These are phyloP conservation scores for Eucalyptus tenuipes DNA, from an alignment of 345 rosid genomes.

Conservation along the genomic window DNA sequence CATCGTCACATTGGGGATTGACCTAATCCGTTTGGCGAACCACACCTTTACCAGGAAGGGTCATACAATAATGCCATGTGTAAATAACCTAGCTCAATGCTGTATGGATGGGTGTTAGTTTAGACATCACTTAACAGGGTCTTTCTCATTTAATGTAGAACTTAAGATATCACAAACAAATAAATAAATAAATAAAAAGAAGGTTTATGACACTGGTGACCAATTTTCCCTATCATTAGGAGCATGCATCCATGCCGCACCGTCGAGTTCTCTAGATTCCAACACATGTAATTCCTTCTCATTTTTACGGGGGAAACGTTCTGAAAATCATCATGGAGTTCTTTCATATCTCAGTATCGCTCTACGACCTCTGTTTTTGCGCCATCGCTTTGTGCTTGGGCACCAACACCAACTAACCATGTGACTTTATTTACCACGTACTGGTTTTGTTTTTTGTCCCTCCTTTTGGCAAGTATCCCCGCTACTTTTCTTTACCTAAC, in stretches of 20 bases:
- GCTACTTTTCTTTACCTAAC: background rate
- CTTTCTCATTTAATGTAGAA: background rate
- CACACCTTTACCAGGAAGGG: background rate
- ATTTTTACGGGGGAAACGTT: background rate
- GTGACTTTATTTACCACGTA: background rate
- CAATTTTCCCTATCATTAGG: background rate
- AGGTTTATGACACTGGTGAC: background rate
- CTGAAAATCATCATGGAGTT: background rate
- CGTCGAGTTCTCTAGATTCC: background rate
- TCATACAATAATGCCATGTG: background rate
- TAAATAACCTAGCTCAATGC: background rate
- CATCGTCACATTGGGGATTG: background rate
- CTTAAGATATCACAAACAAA: background rate
- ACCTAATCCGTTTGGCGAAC: too few species aligned
- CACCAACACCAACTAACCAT: background rate
- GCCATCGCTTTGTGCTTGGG: background rate
- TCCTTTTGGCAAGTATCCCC: background rate
- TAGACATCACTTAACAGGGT: background rate
- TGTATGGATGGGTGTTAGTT: background rate
- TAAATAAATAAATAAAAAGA: background rate
- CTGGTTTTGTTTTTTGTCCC: background rate
- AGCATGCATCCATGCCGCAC: background rate
- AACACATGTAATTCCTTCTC: background rate
- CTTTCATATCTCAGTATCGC: background rate
- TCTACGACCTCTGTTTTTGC: background rate